A percentile compares a stretch with the other conserved stretches of the same genome.
Evolutionary conservation across 768 basidiomycete species (phyloP).

Genomic region (Boletellus ananiceps): DNA sequence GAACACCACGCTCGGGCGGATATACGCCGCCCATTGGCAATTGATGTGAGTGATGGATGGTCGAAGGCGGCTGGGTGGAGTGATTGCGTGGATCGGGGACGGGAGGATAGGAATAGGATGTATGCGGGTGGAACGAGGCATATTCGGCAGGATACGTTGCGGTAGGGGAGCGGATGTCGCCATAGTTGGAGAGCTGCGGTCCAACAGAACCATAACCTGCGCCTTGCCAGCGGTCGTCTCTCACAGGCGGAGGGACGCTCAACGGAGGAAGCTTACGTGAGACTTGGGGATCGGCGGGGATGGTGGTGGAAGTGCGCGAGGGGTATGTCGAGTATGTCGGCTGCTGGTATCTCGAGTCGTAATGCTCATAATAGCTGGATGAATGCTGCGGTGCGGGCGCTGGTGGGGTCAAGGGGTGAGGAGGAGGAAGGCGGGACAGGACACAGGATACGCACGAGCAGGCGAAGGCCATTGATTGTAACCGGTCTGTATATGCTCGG

Average conservation of each 20-base stretch:
- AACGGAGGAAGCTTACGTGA: conserved; percentile 59
- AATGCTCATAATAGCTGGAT: conserved; percentile 51
- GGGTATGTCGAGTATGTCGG: conserved; percentile 42
- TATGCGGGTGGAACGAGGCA: conserved; percentile 39
- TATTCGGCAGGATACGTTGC: conserved; percentile 58
- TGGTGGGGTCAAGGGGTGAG: conserved; percentile 4
- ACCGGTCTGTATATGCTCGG: conserved; percentile 49
- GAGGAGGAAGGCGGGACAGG: neutral
- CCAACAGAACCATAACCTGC: conserved; percentile 35
- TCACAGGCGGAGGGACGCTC: conserved; percentile 39
- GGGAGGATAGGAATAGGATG: conserved; percentile 30
- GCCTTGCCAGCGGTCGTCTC: conserved; percentile 47
- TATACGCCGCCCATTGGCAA: conserved; percentile 25
- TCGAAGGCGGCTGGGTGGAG: conserved; percentile 20
- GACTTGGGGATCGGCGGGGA: conserved; percentile 45
- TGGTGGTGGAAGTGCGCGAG: conserved; percentile 46
- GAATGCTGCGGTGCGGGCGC: conserved; percentile 42
- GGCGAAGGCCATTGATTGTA: conserved; percentile 44
- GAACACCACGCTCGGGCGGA: conserved; percentile 32
- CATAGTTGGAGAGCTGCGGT: conserved; percentile 34
- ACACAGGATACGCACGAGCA: conserved; percentile 31
- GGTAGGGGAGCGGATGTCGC: conserved; percentile 58
- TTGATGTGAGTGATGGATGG: conserved; percentile 26
- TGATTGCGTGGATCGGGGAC: conserved; percentile 37
- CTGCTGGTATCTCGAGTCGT: conserved; percentile 47